Evolutionary conservation across 1,139 yeast species (phyloP), one percentile per base, ranked within the genome.

Genomic region (Magnusiomyces suaveolens): DNA sequence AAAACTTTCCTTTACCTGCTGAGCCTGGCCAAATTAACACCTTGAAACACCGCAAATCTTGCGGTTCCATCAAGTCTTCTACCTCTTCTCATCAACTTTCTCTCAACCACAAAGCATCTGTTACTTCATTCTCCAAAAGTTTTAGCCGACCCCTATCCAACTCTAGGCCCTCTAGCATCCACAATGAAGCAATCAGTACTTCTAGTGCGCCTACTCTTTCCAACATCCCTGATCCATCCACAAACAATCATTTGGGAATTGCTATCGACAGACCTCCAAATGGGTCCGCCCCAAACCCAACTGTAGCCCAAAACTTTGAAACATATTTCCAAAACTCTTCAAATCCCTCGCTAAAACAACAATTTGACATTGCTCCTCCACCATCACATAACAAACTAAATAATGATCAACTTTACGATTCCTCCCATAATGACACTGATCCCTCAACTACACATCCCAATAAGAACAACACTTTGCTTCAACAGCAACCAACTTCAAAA

Each of bases 51-150:
- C 50, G 50, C 50, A 47, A 32, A 21, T 47, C 50, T 3, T 33
- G 43, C 18, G 43, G 29, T 12, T 47, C 50, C 10, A 21, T 47
- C 21, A 23, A 16, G 18, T n/a, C n/a, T n/a, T 47, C 50, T 10
- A 36, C 10, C 32, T 47, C 50, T 8, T 47, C 50, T 21, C 39
- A 47, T 47, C 29, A 32, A 10, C n/a, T 47, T 23, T 36, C 50
- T 18, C 23, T 47, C 3, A 47, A 47, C 21, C 50, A 47, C 25
- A 47, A 47, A 23, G 50, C 50, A 21, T 47, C 50, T 12, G n/a
- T 32, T 6, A 14, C 50, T n/a, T 47, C 50, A 21, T 47, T 47
- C 33, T 47, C 50, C n/a, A 47, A 47, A 36, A 47, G 50, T 16
- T 47, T 47, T 36, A 47, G 50, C 21, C 3, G 50, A 10, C 50